Conservation (phyloP, 345 rosid genomes). For the Microcos paniculata region DNA sequence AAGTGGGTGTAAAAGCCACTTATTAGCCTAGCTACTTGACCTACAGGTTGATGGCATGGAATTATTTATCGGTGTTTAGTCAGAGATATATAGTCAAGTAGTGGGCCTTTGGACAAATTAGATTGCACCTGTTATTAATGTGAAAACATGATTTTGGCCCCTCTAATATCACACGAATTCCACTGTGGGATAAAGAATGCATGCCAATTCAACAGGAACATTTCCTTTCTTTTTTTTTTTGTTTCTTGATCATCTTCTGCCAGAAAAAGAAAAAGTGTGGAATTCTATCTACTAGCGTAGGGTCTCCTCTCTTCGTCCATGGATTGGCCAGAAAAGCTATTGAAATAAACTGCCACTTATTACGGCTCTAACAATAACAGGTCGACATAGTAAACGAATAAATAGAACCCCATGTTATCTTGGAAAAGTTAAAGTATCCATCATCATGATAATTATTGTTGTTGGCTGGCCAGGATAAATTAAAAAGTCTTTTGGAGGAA, state of each 20-base stretch:
- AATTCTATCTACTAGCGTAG: background rate
- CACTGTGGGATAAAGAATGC: background rate
- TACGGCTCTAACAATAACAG: conserved; percentile 2
- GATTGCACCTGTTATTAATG: background rate
- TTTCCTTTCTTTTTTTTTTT: background rate
- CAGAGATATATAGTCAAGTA: background rate
- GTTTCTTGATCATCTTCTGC: background rate
- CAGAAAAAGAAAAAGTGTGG: background rate
- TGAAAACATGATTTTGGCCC: background rate
- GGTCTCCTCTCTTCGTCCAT: conserved; percentile 7
- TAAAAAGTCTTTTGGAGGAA: conserved; percentile 4
- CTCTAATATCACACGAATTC: background rate
- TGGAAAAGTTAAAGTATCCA: conserved; percentile 23
- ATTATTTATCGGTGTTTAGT: background rate
- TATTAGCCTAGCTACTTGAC: too few species aligned
- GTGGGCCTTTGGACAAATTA: background rate
- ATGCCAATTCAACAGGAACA: background rate
- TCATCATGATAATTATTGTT: conserved; percentile 34
- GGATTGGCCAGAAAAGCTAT: conserved; percentile 8
- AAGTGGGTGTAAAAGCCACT: too few species aligned
- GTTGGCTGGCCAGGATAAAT: conserved; percentile 28
- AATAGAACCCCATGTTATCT: conserved; percentile 14
- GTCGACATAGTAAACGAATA: conserved; percentile 12
- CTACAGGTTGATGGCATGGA: background rate
- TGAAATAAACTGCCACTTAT: conserved; percentile 4